Conservation (phyloP, 768 basidiomycete genomes). For the Floccularia luteovirens region DNA sequence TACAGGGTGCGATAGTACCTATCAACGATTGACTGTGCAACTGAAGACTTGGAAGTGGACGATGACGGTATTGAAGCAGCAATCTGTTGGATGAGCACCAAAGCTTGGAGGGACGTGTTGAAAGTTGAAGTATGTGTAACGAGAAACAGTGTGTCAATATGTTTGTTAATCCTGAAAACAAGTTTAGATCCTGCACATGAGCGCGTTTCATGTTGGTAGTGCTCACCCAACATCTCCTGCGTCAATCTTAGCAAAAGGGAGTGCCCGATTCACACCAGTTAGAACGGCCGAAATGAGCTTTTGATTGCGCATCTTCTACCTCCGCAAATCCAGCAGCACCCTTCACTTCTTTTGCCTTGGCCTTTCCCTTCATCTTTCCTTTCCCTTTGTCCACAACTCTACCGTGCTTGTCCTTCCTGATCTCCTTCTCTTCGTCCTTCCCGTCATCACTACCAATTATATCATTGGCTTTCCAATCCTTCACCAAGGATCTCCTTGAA, state of each 20-base stretch:
- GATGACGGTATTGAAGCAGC: slow-evolving; percentile 30
- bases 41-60: slow-evolving; percentile 30
- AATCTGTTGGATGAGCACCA: slow-evolving; percentile 85
- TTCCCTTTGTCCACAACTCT: slow-evolving; percentile 20
- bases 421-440: slow-evolving; percentile 22
- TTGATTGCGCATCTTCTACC: slow-evolving; percentile 74
- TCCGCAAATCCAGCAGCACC: slow-evolving; percentile 66
- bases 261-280: slow-evolving; percentile 90
- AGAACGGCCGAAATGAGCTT: slow-evolving; percentile 83
- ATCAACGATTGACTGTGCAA: slow-evolving; percentile 44
- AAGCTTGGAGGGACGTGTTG: slow-evolving; percentile 91
- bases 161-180: slow-evolving; percentile 58
- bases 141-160: slow-evolving; percentile 89
- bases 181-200: not conserved
- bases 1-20: slow-evolving; percentile 84
- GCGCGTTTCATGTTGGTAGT: not conserved
- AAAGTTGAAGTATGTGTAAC: slow-evolving; percentile 96
- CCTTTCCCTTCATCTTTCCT: slow-evolving; percentile 26
- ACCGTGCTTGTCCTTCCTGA: slow-evolving; percentile 30
- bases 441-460: slow-evolving; percentile 19
- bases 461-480: slow-evolving; percentile 18
- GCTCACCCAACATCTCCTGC: slow-evolving; percentile 57
- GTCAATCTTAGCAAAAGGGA: slow-evolving; percentile 86
- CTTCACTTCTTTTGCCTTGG: slow-evolving; percentile 35
- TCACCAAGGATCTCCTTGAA: slow-evolving; percentile 85